Percentiles rank a stretch among this genome's conserved stretches.
These are phyloP conservation scores for Ceratobasidium theobromae DNA, from an alignment of 1,284 basidiomycete species.

Conservation along the genomic window DNA sequence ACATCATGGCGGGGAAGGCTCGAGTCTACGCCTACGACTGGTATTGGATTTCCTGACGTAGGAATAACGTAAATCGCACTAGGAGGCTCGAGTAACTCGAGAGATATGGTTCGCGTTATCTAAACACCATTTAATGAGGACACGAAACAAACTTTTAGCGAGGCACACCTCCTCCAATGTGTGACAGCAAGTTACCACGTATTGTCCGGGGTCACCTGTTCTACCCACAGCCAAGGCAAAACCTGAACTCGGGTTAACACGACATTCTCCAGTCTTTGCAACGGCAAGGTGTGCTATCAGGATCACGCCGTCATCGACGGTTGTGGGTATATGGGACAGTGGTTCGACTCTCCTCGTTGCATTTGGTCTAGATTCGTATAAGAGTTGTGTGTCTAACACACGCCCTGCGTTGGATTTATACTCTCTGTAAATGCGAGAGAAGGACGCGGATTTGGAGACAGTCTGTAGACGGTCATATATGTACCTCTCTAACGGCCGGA, in stretches of 20 bases:
- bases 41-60: conserved; percentile 46
- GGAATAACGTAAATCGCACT: conserved; percentile 39
- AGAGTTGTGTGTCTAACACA: conserved; percentile 50
- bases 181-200: conserved; percentile 66
- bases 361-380: conserved; percentile 50
- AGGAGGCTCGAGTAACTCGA: neutral
- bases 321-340: neutral
- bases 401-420: conserved; percentile 49
- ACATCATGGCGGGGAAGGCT: conserved; percentile 64
- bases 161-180: conserved; percentile 60
- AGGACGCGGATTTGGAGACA: neutral
- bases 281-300: conserved; percentile 60
- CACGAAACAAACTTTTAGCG: neutral
- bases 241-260: conserved; percentile 61
- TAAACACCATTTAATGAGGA: neutral
- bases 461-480: conserved; percentile 11
- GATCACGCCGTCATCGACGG: conserved; percentile 49
- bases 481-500: conserved; percentile 5
- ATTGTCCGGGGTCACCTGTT: conserved; percentile 41
- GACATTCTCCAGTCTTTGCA: conserved; percentile 48
- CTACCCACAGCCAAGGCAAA: conserved; percentile 53
- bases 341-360: neutral
- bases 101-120: conserved; percentile 22
- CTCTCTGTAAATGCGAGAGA: conserved; percentile 37
- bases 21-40: conserved; percentile 55